These are phyloP conservation scores for Chrysopogon serrulatus DNA, from an alignment of 176 grass and related monocot genomes.

Conservation along the genomic window DNA sequence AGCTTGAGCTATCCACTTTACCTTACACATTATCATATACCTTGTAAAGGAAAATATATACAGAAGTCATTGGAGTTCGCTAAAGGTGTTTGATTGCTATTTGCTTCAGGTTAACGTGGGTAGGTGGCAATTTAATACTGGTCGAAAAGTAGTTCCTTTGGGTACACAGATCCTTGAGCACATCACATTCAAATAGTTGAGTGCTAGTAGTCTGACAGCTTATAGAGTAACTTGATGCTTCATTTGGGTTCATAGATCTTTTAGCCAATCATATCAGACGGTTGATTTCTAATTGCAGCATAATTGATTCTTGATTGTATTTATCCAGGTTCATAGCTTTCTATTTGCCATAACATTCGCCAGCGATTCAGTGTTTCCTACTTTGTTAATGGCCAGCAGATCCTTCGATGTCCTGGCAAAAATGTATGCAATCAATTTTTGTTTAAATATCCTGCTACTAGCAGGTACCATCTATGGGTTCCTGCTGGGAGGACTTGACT, in stretches of 20 bases:
- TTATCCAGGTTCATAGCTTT: background rate
- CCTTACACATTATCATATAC: background rate
- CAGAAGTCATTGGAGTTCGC: background rate
- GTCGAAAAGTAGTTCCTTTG: background rate
- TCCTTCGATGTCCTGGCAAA: background rate
- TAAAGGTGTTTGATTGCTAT: background rate
- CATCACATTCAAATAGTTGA: background rate
- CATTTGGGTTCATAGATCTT: background rate
- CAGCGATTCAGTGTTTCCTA: background rate
- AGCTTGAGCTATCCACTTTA: background rate
- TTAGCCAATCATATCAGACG: background rate
- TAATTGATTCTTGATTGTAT: conserved; percentile 21
- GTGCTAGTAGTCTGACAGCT: conserved; percentile 1
- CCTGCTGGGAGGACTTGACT: background rate
- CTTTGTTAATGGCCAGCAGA: background rate
- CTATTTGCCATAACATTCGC: background rate
- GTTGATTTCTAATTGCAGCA: background rate
- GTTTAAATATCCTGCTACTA: background rate
- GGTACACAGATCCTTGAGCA: background rate
- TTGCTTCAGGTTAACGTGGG: background rate
- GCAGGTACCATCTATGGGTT: background rate
- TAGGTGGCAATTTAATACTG: background rate
- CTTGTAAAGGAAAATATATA: background rate
- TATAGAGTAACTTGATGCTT: conserved; percentile 3
- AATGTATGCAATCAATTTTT: background rate